Evolutionary conservation across 1,284 basidiomycete genomes (phyloP), one percentile per base, ranked within the genome.

Genomic region (Sporisorium scitamineum): DNA sequence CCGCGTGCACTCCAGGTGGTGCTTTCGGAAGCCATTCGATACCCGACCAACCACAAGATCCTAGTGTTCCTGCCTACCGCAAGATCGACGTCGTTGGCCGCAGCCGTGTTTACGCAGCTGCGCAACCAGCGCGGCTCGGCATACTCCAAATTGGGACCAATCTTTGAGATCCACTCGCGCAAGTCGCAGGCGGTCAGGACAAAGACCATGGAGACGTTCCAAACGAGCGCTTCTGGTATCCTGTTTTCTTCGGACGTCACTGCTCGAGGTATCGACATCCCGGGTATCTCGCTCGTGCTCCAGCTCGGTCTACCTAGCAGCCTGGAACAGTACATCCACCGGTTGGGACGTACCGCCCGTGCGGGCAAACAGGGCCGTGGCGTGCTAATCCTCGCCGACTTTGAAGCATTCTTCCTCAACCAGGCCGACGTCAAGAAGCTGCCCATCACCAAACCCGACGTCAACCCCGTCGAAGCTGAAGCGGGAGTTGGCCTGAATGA

Each of bases 241-340:
- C 89, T 97, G 66, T 88, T 97, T 77, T 93, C 92, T 1, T 94
- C 93, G 0, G 95, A 97, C 80, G 92, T 97, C 2, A 94, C 93
- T 13, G 94, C 94, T 11, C 90, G 94, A 62, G 94, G 94, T 22
- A 91, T 97, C 63, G 79, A 82, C 39, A 76, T 83, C 41, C 79
- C 80, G 13, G 71, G 72, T 24, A 82, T 86, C 22, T 89, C 89
- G 0, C 85, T 88, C 2, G 89, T 92, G 48, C 80, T 91, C 13
- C 91, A 92, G 83, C 85, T 89, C 34, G 90, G 80, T 79, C 54
- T 79, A 22, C 80, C 80, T 5, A 64, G 53, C 54, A 69, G 50
- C 37, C 47, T 63, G 1, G 80, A 81, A 44, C 80, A 81, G 71
- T 85, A 85, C 61, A 72, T 87, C 26, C 87, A 87, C 76, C 85